Base-by-base conservation (phyloP, 306 rosid species). In the Parietaria judaica region DNA sequence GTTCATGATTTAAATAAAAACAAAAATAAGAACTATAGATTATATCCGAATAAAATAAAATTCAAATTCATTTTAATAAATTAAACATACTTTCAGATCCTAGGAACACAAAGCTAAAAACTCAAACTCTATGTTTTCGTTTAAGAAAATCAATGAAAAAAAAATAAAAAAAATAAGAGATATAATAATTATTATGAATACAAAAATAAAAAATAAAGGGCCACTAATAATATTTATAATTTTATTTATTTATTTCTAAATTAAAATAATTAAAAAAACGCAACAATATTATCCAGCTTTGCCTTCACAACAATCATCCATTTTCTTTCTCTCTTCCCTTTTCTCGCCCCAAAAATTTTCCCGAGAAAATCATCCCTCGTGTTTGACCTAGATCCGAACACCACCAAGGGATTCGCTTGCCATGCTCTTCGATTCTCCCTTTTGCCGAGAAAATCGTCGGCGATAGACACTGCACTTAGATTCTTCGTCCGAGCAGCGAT, bases 311-410 rank as follows among this genome's bases (percentile, higher is more conserved):
- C 35, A 54, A 54, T 73, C 75, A 15, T 71, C 72, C 58, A 64
- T 34, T 74, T 56, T 44, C 55, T 6, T 15, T 57, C 31, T 47
- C 59, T 50, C n/a, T 52, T 58, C 34, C 43, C 49, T 45, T 58
- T 53, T 46, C 74, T 57, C 51, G 44, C 46, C 58, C 16, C 47
- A 49, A 37, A 41, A 17, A 1, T 49, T 66, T 44, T 44, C 54
- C 41, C 10, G 17, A 65, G 70, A 66, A 70, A 71, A 52, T 58
- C 75, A 68, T 60, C 50, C 61, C 49, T 9, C 53, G 46, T 67
- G 58, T 61, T 66, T 66, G 11, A 53, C 71, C 72, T 74, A 78
- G 95, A 82, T 80, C 89, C 79, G 59, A 73, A 71, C 60, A 44
- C 74, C 81, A 53, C 61, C 58, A n/a, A 64, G 54, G 60, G 75